Percentiles rank a stretch among this genome's conserved stretches.
phyloP scores from a whole-genome alignment of 208 protist species.

The Crithidia acanthocephali region DNA sequence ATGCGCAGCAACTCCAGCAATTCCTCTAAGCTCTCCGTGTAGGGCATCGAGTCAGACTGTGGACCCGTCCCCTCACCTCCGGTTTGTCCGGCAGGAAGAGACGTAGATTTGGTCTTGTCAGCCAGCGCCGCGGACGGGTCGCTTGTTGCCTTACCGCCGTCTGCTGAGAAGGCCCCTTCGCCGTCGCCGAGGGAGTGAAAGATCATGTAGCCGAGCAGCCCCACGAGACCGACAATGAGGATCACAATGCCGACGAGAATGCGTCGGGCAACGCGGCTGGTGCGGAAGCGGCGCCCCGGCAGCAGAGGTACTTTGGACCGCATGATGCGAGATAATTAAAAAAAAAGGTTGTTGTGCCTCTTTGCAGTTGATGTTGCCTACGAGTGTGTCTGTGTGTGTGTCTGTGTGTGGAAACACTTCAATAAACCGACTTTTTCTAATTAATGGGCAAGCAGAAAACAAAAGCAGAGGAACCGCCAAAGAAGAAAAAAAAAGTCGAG shows the following conservation, averaged over 20 bases:
- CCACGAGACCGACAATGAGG: neutral
- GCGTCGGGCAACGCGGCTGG: neutral
- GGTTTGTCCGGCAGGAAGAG: too few relatives aligned
- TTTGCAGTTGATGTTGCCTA: neutral
- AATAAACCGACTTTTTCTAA: too few relatives aligned
- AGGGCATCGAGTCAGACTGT: constrained; percentile 6
- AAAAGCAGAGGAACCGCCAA: too few relatives aligned
- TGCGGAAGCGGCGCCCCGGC: constrained; percentile 15
- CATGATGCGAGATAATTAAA: constrained; percentile 19
- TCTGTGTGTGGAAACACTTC: too few relatives aligned
- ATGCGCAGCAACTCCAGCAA: constrained; percentile 22
- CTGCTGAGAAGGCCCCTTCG: neutral
- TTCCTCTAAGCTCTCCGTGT: constrained; percentile 26
- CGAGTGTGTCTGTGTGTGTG: neutral
- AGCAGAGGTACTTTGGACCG: neutral
- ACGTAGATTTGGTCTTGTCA: neutral
- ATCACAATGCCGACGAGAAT: neutral
- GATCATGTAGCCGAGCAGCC: neutral
- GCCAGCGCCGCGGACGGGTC: too few relatives aligned
- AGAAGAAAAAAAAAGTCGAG: too few relatives aligned
- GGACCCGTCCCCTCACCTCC: too few relatives aligned
- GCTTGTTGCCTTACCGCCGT: neutral
- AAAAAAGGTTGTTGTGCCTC: neutral
- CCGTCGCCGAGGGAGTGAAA: constrained; percentile 9
- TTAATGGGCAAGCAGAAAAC: too few relatives aligned